Conservation (phyloP, 2,329 filamentous ascomycete genomes). For the Cladosporium velox region DNA sequence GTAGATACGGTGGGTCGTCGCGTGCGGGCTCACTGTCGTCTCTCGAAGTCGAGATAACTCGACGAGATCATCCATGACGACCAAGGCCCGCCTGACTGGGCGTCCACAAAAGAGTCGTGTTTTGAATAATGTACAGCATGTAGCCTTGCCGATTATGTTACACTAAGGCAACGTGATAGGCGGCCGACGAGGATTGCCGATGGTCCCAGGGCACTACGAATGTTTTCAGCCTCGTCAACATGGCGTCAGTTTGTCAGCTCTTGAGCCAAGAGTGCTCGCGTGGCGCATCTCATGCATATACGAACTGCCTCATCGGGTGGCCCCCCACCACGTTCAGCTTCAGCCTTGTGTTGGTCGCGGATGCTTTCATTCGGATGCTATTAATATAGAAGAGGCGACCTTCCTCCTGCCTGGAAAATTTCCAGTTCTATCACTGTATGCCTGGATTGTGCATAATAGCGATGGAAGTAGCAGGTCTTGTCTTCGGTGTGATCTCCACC, state of each 20-base stretch:
- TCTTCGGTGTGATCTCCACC: background rate
- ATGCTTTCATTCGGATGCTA: background rate
- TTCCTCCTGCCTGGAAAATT: background rate
- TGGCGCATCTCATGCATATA: background rate
- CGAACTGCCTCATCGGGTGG: background rate
- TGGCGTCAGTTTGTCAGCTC: background rate
- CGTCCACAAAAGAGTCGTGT: background rate
- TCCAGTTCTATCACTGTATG: background rate
- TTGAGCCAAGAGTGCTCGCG: background rate
- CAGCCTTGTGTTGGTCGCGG: background rate
- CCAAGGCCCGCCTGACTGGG: background rate
- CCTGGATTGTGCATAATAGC: background rate
- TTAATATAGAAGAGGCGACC: background rate
- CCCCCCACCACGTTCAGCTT: background rate
- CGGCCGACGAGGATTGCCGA: background rate
- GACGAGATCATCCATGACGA: constrained; percentile 6
- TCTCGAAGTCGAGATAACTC: constrained; percentile 3
- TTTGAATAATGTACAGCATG: background rate
- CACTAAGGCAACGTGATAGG: background rate
- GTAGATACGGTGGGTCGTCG: constrained; percentile 7
- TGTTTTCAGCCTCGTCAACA: background rate
- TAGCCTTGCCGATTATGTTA: background rate
- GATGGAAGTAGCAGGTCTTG: background rate
- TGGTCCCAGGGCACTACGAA: background rate
- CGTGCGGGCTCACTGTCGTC: background rate